These are phyloP conservation scores for Epichloe aotearoae DNA, from an alignment of 2,329 filamentous ascomycete species.

Conservation along the genomic window DNA sequence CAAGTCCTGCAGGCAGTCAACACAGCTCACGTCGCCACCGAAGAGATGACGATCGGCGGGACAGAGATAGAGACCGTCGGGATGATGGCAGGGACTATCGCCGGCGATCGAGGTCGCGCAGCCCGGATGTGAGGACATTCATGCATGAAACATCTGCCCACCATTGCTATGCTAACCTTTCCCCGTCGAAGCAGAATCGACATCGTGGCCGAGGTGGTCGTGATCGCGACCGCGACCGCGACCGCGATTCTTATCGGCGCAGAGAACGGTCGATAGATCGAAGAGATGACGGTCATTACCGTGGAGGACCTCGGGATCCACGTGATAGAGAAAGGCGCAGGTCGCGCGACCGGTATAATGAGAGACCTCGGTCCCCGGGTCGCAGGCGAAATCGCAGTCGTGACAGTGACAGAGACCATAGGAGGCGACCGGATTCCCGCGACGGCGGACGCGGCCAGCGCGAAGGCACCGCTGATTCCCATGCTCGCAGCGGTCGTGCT, in stretches of 20 bases:
- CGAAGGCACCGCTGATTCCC: slow-evolving; percentile 60
- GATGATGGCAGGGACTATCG: slow-evolving; percentile 37
- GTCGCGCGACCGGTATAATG: slow-evolving; percentile 46
- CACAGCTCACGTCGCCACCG: slow-evolving; percentile 56
- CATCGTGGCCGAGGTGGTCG: slow-evolving; percentile 39
- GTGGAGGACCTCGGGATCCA: slow-evolving; percentile 44
- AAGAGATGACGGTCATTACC: slow-evolving; percentile 51
- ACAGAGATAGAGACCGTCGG: slow-evolving; percentile 36
- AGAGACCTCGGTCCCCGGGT: slow-evolving; percentile 45
- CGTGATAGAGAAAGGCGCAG: slow-evolving; percentile 46
- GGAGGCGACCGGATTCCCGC: slow-evolving; percentile 62
- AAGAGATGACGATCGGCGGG: slow-evolving; percentile 47
- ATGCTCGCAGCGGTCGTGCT: slow-evolving; percentile 51
- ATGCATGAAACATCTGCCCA: slow-evolving; percentile 9
- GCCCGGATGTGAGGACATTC: slow-evolving; percentile 43
- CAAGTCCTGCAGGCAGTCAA: slow-evolving; percentile 84
- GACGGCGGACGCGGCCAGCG: slow-evolving; percentile 50
- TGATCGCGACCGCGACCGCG: slow-evolving; percentile 32
- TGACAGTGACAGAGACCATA: slow-evolving; percentile 50
- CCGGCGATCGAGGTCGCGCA: slow-evolving; percentile 48
- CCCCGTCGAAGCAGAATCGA: slow-evolving; percentile 34
- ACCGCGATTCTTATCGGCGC: slow-evolving; percentile 46
- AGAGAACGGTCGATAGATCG: slow-evolving; percentile 58
- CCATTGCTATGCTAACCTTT: slow-evolving; percentile 25
- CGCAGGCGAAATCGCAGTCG: slow-evolving; percentile 49